Base-by-base conservation (phyloP, 192 early-diverging fungal species). In the Geranomyces variabilis region DNA sequence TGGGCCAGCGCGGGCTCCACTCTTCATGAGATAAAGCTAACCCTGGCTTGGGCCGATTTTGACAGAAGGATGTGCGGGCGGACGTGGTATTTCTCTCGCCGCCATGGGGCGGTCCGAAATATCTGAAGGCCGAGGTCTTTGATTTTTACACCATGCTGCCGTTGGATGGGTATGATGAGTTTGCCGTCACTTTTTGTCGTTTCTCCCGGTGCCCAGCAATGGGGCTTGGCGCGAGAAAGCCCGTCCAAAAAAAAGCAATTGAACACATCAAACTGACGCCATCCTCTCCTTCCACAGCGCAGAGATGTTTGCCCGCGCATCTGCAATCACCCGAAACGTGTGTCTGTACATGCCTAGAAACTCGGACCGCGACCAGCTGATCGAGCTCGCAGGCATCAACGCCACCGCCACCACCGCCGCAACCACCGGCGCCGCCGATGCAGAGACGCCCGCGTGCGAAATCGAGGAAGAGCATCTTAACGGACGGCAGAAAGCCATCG, bases 61-160 rank as follows among this genome's bases (percentile, higher is more conserved):
- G 36, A 10, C 36, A 41, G 36, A 41, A 41, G 36, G 36, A 17
- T 60, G 6, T 34, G 28, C 41, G 90, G 80, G 94, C 93, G 0
- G 94, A 97, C 72, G 89, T 88, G 0, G 91, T 97, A 21, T 99
- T 96, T 68, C 75, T 99, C 70, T 96, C 93, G 61, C 95, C 95
- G 46, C 95, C 96, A 44, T 99, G 96, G 96, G 96, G 96, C 55
- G 94, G 92, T 0, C 93, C 93, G 60, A 76, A 87, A 48, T 97
- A 97, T 75, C 66, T 86, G 15, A 75, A 75, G 4, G 76, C 77
- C 8, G 70, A 83, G 0, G 77, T 78, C 7, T 93, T 83, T 83
- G 85, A 93, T 79, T 70, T 94, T 24, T 81, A 90, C 61, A 75
- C 81, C 30, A 92, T 91, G 84, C 88, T 93, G 67, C 86, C 88